These are phyloP conservation scores for Calocybe cyanea DNA, from an alignment of 768 basidiomycete species.

Conservation along the genomic window DNA sequence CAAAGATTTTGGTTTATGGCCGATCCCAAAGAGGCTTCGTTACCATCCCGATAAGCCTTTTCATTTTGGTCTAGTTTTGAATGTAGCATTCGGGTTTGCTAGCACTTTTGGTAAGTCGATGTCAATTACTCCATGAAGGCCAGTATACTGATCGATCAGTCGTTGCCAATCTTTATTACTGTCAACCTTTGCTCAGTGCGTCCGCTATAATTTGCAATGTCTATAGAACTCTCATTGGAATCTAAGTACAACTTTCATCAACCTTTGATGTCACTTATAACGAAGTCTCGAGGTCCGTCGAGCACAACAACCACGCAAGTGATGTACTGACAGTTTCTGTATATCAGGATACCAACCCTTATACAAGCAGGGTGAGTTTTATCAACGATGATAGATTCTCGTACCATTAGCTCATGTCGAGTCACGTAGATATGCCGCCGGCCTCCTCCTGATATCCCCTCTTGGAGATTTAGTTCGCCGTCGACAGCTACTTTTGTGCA, in stretches of 20 bases:
- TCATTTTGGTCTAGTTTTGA: conserved; percentile 49
- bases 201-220: conserved; percentile 8
- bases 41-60: conserved; percentile 49
- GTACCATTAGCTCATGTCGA: too few species aligned
- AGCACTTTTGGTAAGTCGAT: conserved; percentile 46
- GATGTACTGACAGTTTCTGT: background rate
- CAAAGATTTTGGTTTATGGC: conserved; percentile 59
- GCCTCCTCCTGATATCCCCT: conserved; percentile 73
- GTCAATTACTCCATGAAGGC: background rate
- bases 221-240: background rate
- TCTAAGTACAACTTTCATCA: conserved; percentile 35
- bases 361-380: conserved; percentile 57
- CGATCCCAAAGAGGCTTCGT: conserved; percentile 53
- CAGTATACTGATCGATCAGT: conserved; percentile 31
- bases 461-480: conserved; percentile 81
- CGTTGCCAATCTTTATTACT: conserved; percentile 80
- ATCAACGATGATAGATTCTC: background rate
- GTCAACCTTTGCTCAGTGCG: conserved; percentile 73
- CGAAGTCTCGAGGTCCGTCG: conserved; percentile 34
- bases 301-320: too few species aligned
- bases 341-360: conserved; percentile 55
- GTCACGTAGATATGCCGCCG: conserved; percentile 57
- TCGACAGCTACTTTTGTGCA: conserved; percentile 60
- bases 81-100: conserved; percentile 56
- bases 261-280: conserved; percentile 34